Percentiles rank a stretch among this genome's conserved stretches.
These are phyloP conservation scores for Rosellinia necatrix DNA, from an alignment of 2,329 filamentous ascomycete genomes.

Conservation along the genomic window DNA sequence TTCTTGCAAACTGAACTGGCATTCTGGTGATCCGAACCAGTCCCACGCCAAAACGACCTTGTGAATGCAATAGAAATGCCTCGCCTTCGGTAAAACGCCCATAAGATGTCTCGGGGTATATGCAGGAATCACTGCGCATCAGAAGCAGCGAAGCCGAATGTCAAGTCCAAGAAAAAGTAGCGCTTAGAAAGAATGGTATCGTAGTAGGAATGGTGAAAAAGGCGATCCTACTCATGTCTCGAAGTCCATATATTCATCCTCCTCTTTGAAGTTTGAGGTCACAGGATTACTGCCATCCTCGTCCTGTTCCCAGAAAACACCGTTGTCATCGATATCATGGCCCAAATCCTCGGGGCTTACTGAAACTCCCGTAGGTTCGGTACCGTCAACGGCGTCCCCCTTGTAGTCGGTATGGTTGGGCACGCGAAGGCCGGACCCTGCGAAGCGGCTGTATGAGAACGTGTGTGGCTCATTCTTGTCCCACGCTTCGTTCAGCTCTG, in stretches of 20 bases:
- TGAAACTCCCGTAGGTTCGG: conserved; percentile 49
- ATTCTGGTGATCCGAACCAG: conserved; percentile 25
- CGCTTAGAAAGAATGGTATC: background rate
- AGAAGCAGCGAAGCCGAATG: conserved; percentile 22
- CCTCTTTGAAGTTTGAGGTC: conserved; percentile 82
- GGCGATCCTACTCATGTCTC: conserved; percentile 21
- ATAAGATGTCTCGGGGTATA: conserved; percentile 18
- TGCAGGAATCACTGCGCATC: conserved; percentile 20
- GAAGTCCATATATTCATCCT: conserved; percentile 73
- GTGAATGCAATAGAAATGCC: conserved; percentile 29
- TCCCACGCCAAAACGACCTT: conserved; percentile 27
- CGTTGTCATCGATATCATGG: conserved; percentile 55
- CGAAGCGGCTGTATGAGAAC: conserved; percentile 84
- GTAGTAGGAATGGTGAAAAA: background rate
- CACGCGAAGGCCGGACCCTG: conserved; percentile 85
- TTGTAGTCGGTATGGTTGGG: conserved; percentile 92
- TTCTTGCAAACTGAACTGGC: conserved; percentile 10
- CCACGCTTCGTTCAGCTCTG: conserved; percentile 85
- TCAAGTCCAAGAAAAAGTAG: conserved; percentile 18
- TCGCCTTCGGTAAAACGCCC: conserved; percentile 27
- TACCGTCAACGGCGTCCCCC: conserved; percentile 71
- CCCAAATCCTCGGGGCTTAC: conserved; percentile 57
- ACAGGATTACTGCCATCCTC: conserved; percentile 72
- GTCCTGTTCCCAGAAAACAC: conserved; percentile 69
- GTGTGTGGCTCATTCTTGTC: conserved; percentile 74